phyloP scores from a whole-genome alignment of 2,329 filamentous ascomycete species.

The Didymella sp. region DNA sequence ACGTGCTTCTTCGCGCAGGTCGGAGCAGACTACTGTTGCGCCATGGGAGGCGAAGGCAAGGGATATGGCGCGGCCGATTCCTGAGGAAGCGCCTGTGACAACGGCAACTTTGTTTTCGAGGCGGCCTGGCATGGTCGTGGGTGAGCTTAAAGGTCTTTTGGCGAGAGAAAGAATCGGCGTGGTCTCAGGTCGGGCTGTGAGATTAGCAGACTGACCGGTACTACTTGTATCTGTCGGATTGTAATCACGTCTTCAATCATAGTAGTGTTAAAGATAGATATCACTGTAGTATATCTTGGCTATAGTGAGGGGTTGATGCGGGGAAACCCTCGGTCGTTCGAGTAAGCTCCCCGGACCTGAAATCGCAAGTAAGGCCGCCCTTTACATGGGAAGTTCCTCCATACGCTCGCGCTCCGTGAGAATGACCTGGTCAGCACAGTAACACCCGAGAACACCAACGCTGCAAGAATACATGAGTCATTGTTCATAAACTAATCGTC shows the following conservation, averaged over 20 bases:
- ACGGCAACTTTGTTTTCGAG: constrained; percentile 42
- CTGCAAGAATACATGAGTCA: constrained; percentile 3
- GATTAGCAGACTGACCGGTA: not conserved
- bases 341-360: constrained; percentile 1
- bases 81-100: constrained; percentile 45
- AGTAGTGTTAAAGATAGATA: not conserved
- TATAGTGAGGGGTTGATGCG: constrained; percentile 17
- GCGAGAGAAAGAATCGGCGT: no score
- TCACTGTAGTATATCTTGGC: not conserved
- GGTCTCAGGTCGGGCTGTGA: not conserved
- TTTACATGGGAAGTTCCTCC: not conserved
- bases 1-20: constrained; percentile 34
- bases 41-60: constrained; percentile 43
- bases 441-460: not conserved
- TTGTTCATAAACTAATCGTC: constrained; percentile 3
- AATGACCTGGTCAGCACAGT: not conserved
- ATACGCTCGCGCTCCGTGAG: not conserved
- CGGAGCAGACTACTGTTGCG: constrained; percentile 42
- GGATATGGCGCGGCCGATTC: constrained; percentile 46
- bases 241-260: not conserved
- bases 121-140: constrained; percentile 19
- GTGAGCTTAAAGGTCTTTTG: no score
- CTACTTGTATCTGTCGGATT: not conserved
- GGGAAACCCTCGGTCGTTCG: constrained; percentile 16
- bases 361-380: no score